phyloP scores from a whole-genome alignment of 75 land plant genomes.

The Adiantum capillusveneris region DNA sequence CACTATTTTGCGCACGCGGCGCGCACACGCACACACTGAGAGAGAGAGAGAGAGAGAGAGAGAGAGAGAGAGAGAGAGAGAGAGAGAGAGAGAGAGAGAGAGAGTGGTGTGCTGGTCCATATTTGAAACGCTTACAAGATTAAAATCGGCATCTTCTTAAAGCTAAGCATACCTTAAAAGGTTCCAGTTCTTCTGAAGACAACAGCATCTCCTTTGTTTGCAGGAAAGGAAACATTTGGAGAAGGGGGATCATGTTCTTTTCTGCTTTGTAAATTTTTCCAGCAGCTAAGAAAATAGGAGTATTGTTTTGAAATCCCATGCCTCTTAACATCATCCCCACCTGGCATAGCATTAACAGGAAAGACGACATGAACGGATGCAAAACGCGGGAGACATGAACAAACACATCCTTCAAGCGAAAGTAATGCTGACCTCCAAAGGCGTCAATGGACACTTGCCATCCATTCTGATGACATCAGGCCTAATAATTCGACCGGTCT shows the following conservation, averaged over 20 bases:
- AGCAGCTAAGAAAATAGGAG: constrained; percentile 79
- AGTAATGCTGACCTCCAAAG: constrained; percentile 58
- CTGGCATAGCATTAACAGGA: no score
- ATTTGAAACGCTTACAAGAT: no score
- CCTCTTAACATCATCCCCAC: constrained; percentile 92
- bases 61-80: no score
- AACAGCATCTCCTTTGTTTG: constrained; percentile 75
- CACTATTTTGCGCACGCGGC: no score
- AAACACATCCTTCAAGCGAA: no score
- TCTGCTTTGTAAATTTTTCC: constrained; percentile 71
- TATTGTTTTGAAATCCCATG: constrained; percentile 75
- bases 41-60: no score
- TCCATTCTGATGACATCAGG: constrained; percentile 65
- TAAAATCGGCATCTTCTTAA: no score
- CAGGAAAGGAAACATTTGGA: constrained; percentile 66
- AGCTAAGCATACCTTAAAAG: constrained; percentile 40
- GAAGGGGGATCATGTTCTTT: constrained; percentile 51
- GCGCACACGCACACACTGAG: no score
- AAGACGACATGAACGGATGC: no score
- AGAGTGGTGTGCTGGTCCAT: no score
- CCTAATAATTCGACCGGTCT: constrained; percentile 58
- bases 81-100: no score
- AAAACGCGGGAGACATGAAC: no score
- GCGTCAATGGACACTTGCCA: constrained; percentile 94
- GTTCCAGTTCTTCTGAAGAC: constrained; percentile 53